Base-by-base conservation (phyloP, 164 flowering plant genomes). In the Vitis rotundifolia region DNA sequence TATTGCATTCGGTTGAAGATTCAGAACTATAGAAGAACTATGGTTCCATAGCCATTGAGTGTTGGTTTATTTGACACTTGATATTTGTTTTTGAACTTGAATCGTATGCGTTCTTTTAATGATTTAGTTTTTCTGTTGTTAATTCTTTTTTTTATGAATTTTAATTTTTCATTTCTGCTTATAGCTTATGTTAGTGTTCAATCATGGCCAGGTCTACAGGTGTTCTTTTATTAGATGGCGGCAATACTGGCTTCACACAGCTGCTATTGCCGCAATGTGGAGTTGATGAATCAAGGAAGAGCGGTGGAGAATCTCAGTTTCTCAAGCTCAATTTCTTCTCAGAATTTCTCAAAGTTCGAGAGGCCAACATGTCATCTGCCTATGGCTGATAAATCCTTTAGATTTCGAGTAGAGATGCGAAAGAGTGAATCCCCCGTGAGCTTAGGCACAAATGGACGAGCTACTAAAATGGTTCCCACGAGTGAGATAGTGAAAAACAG, bases 241-340 rank as follows among this genome's bases (percentile, higher is more conserved):
- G 89, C 86, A 70, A 73, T 87, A 73, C 79, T 92, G 67, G 97
- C 92, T 88, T 85, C 90, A 10, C 68, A 81, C 49, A 77, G 91
- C 81, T 80, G 86, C 73, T 78, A 70, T 73, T 83, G 85, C 88
- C 76, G 61, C 71, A 64, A 60, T 48, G 60, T 14, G 26, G 83
- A 84, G 68, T 62, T 71, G 44, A 26, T 68, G 14, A 76, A 78
- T 61, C 85, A 78, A 12, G 79, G 80, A 67, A 84, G 71, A 72
- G 11, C 56, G 18, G 11, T 59, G 8, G 78, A 82, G 18, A 62
- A 67, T 65, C 76, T 87, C 48, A 63, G 88, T 69, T 91, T 91
- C 72, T 83, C 85, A n/a, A 70, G 81, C 26, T 83, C 88, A 47
- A 63, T 84, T 31, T 78, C 82, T n/a, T 52, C 47, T 47, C 68